Base-by-base conservation (phyloP, 2,329 filamentous ascomycete genomes). In the Neopestalotiopsis rosae region DNA sequence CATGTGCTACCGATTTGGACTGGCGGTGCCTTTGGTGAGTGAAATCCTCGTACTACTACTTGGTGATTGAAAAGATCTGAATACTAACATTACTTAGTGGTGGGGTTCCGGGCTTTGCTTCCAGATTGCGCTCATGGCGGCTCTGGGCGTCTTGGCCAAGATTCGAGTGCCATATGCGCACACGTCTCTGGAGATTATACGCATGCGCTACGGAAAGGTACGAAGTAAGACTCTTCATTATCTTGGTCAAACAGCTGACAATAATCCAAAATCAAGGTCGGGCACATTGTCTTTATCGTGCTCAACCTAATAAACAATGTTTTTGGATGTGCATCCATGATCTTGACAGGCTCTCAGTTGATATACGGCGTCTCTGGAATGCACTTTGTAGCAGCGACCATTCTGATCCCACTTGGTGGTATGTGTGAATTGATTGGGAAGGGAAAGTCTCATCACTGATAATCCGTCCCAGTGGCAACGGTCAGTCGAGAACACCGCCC, bases 151-250 rank as follows among this genome's bases (percentile, higher is more conserved):
- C 6, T 74, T 85, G 59, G 82, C 82, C 13, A 87, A 86, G 72
- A 79, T 86, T 42, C 76, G 84, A 52, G 83, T 86, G 0, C 85
- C 85, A 0, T 84, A 85, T 68, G 85, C 85, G 0, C 84, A 86
- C 68, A 86, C 85, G 0, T 85, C 82, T 2, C 78, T 86, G 1
- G 85, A 86, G 71, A 85, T 87, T 59, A 82, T 86, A 52, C 79
- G 79, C 4, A 82, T 82, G 76, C 77, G 85, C 68, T 86, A 87
- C 71, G 84, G 83, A 5, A 81, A 62, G 32, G 59, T 62, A 62
- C 14, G 4, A 62, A 7, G 14, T 5, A 4, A 20, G 5, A 32
- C 28, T n/a, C 28, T 34, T 13, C 13, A 59, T 14, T 24, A 59
- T 32, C 28, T 34, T 13, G 17, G 32, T 14, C 57, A 5, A 24